A percentile compares a stretch with the other conserved stretches of the same genome.
Evolutionary conservation across 257 asterid species (phyloP).

Genomic region (Solanum virginianum): DNA sequence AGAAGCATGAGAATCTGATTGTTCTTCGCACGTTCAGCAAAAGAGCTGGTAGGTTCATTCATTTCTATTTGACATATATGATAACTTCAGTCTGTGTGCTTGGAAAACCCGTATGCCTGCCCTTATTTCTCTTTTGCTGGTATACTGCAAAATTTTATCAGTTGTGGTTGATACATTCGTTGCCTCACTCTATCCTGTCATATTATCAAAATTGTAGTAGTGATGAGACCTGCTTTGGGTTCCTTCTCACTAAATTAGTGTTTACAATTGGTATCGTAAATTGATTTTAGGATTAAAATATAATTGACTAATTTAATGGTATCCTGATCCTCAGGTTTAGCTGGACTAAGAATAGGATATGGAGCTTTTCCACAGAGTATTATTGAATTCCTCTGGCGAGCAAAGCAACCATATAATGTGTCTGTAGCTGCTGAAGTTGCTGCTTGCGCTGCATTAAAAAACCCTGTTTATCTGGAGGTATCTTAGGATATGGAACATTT

Average conservation of each 20-base stretch:
- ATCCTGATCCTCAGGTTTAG: constrained; percentile 48
- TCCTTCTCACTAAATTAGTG: neutral
- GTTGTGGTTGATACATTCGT: neutral
- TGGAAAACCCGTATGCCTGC: neutral
- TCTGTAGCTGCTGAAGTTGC: constrained; percentile 98
- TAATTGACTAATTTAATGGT: neutral
- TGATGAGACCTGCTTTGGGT: neutral
- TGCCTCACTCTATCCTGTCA: neutral
- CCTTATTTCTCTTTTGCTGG: neutral
- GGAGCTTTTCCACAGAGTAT: constrained; percentile 94
- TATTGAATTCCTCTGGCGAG: constrained; percentile 89
- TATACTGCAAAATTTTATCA: neutral
- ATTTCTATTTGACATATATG: neutral
- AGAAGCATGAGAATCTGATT: constrained; percentile 82
- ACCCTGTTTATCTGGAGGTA: constrained; percentile 85
- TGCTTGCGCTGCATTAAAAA: constrained; percentile 85
- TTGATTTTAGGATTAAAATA: neutral
- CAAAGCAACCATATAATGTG: constrained; percentile 95
- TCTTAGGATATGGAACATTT: neutral
- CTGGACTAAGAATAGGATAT: constrained; percentile 91
- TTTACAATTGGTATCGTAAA: neutral
- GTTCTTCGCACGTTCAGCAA: constrained; percentile 98
- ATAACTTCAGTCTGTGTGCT: neutral
- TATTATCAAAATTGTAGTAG: neutral
- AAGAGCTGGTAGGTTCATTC: constrained; percentile 65